phyloP scores from a whole-genome alignment of 2,329 filamentous ascomycete genomes.

The Trichophyton verrucosum region DNA sequence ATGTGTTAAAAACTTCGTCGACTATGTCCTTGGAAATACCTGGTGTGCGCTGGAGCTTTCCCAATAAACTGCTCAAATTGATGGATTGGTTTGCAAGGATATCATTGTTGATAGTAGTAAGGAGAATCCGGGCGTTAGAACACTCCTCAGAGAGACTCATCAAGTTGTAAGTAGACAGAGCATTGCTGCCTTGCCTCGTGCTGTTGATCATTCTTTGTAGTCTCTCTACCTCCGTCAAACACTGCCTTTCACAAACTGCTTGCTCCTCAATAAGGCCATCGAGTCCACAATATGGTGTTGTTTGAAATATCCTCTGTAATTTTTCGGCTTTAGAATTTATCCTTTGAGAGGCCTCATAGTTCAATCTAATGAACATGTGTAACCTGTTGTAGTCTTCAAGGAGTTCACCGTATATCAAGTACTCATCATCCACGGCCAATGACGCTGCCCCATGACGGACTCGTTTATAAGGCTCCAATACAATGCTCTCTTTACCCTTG shows the following conservation, averaged over 20 bases:
- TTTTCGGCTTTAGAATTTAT: constrained; percentile 7
- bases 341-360: constrained; percentile 14
- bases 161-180: not conserved
- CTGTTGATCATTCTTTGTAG: not conserved
- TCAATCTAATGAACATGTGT: constrained; percentile 14
- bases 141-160: not conserved
- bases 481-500: not conserved
- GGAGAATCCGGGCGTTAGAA: not conserved
- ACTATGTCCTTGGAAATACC: not conserved
- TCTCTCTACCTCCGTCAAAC: constrained; percentile 1
- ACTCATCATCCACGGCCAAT: not conserved
- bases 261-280: not conserved
- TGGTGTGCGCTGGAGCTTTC: not conserved
- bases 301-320: not conserved
- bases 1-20: not conserved
- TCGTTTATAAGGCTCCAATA: not conserved
- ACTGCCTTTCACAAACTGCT: not conserved
- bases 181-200: not conserved
- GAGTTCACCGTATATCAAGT: constrained; percentile 6
- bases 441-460: not conserved
- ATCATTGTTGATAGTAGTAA: not conserved
- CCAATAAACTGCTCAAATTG: not conserved
- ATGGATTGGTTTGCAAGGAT: not conserved
- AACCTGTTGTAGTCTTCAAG: constrained; percentile 11
- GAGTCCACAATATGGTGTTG: not conserved